Base-by-base conservation (phyloP, 139 green algal genomes). In the Closterium sp. region DNA sequence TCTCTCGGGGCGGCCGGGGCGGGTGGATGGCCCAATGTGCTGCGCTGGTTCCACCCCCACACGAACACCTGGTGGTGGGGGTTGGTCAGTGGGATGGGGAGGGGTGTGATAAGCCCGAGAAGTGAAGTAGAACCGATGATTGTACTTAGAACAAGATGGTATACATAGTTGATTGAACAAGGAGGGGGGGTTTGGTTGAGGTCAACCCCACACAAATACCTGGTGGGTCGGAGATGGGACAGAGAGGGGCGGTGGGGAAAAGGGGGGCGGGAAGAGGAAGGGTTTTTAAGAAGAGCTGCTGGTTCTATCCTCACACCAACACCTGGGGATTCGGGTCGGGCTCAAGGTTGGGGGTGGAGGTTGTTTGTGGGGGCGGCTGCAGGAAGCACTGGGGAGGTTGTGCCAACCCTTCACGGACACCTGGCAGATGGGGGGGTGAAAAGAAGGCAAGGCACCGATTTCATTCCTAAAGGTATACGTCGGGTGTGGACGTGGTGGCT, bases 21-120 rank as follows among this genome's bases (percentile, higher is more conserved):
- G 27, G 91, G 91, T 9, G 91, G 89, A 88, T 94, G 91, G 19
- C 91, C 91, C 30, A 94, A 79, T n/a, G 91, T 94, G 38, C 91
- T 87, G 27, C 91, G 85, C 70, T 94, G 91, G 22, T 94, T 94
- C 91, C 91, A 94, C 30, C 91, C 91, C 91, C 91, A 94, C 89
- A 92, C 88, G 70, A 91, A 92, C 42, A 94, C 91, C 91, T 94
- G 91, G 31, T 45, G 31, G 17, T 28, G 22, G 22, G 87, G 87
- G 87, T 85, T 85, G 87, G 22, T 32, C 10, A 62, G 11, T 85
- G 31, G 38, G 38, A 9, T 17, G 38, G 38, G 13, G 38, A 50
- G 38, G 7, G 38, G 38, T 7, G 38, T 11, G 38, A 1, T 50
- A n/a, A n/a, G n/a, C n/a, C n/a, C n/a, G n/a, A n/a, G n/a, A n/a